Percentiles rank a stretch among this genome's conserved stretches.
Evolutionary conservation across 345 rosid species (phyloP).

Genomic region (Angophora floribunda): DNA sequence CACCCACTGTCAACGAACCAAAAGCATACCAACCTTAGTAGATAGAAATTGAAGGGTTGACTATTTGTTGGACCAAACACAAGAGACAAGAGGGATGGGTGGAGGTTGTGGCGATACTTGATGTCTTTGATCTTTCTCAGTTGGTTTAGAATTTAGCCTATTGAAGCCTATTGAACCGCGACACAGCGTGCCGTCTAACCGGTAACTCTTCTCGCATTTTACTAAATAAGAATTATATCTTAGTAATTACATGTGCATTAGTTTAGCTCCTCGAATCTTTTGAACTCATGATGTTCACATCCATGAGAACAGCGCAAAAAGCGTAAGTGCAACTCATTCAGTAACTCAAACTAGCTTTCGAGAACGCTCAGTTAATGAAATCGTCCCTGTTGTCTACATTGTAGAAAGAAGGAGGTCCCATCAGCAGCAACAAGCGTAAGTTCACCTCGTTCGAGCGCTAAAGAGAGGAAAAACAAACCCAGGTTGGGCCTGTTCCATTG

Average conservation of each 20-base stretch:
- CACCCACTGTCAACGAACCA: neutral
- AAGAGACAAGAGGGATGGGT: neutral
- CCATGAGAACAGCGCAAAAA: neutral
- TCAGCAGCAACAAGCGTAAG: neutral
- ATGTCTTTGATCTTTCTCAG: neutral
- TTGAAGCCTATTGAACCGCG: neutral
- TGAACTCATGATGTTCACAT: neutral
- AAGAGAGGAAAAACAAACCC: neutral
- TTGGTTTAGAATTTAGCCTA: neutral
- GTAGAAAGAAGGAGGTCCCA: neutral
- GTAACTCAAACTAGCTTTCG: neutral
- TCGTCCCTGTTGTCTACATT: neutral
- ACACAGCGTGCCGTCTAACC: neutral
- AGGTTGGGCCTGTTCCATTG: neutral
- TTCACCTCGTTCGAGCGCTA: neutral
- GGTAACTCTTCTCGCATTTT: neutral
- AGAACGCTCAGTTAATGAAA: neutral
- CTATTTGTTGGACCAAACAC: neutral
- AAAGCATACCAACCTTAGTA: neutral
- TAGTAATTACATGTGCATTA: neutral
- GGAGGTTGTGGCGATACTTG: neutral
- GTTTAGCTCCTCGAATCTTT: neutral
- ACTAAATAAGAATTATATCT: neutral
- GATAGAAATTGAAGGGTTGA: neutral
- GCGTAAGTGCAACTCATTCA: neutral